A percentile compares a stretch with the other conserved stretches of the same genome.
Evolutionary conservation across 148 eudicot genomes (phyloP).

Genomic region (Diospyros lotus): DNA sequence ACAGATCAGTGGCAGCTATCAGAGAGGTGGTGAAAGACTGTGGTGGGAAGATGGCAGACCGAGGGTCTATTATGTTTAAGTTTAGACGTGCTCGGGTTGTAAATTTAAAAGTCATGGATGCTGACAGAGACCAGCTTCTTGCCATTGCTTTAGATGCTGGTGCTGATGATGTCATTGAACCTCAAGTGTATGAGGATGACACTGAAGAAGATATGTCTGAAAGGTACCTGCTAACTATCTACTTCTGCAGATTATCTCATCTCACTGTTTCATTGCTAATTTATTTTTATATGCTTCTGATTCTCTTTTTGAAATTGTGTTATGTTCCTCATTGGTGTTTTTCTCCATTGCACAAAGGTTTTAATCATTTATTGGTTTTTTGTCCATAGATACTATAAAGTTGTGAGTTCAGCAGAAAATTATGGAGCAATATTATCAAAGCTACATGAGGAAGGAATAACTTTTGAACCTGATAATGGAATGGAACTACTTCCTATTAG

Average conservation of each 20-base stretch:
- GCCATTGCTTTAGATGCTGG: conserved; percentile 89
- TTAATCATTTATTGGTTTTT: conserved; percentile 1
- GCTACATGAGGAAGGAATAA: conserved; percentile 78
- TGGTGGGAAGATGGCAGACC: conserved; percentile 97
- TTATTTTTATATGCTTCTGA: neutral
- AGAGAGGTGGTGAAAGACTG: conserved; percentile 79
- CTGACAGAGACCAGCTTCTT: conserved; percentile 73
- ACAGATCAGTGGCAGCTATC: conserved; percentile 70
- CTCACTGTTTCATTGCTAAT: neutral
- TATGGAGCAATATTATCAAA: conserved; percentile 59
- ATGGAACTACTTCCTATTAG: conserved; percentile 65
- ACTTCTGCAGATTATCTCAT: neutral
- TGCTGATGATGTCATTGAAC: conserved; percentile 91
- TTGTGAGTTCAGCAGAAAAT: conserved; percentile 71
- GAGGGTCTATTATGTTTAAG: conserved; percentile 90
- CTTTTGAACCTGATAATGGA: conserved; percentile 83
- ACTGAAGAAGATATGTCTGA: conserved; percentile 62
- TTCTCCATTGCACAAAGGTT: neutral
- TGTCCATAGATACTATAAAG: conserved; percentile 61
- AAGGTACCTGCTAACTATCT: conserved; percentile 37
- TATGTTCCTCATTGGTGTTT: neutral
- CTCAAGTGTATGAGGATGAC: conserved; percentile 58
- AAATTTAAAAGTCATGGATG: conserved; percentile 64
- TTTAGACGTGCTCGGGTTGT: conserved; percentile 78
- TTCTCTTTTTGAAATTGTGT: neutral